phyloP scores from a whole-genome alignment of 768 basidiomycete species.

The Psilocybe tampanensis region DNA sequence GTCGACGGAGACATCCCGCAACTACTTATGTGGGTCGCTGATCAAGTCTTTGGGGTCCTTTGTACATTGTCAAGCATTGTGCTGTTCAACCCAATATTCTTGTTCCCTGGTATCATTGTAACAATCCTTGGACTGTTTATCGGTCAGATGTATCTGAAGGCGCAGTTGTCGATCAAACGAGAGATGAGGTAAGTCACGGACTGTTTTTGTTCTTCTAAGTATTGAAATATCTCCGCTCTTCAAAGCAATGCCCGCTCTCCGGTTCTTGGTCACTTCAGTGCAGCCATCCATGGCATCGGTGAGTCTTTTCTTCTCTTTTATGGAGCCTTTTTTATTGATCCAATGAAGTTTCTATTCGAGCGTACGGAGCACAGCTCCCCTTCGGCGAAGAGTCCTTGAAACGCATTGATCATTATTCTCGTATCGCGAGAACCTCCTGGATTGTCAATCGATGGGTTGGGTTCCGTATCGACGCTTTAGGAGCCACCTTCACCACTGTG shows the following conservation, averaged over 20 bases:
- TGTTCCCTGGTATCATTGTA: constrained; percentile 23
- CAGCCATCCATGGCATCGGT: constrained; percentile 56
- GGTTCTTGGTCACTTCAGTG: constrained; percentile 20
- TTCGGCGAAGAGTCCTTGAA: constrained; percentile 45
- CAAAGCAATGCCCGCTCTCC: constrained; percentile 25
- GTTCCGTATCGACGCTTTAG: constrained; percentile 59
- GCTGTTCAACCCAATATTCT: constrained; percentile 6
- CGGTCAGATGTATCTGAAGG: constrained; percentile 42
- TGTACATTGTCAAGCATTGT: constrained; percentile 38
- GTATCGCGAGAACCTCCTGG: constrained; percentile 48
- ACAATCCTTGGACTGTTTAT: constrained; percentile 42
- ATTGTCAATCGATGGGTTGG: constrained; percentile 46
- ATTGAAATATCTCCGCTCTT: constrained; percentile 6
- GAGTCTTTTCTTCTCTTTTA: constrained; percentile 30
- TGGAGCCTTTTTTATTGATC: background rate
- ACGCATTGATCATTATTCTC: constrained; percentile 54
- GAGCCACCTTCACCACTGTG: constrained; percentile 52
- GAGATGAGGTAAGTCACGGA: constrained; percentile 31
- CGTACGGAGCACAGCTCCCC: constrained; percentile 56
- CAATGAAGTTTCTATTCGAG: constrained; percentile 52
- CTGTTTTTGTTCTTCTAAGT: constrained; percentile 18
- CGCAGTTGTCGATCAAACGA: constrained; percentile 45
- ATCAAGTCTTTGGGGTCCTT: constrained; percentile 35
- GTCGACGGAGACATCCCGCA: constrained; percentile 50
- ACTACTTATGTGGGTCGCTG: constrained; percentile 28